These are phyloP conservation scores for Daldinia concentrica DNA, from an alignment of 495 filamentous ascomycete genomes.

Conservation along the genomic window DNA sequence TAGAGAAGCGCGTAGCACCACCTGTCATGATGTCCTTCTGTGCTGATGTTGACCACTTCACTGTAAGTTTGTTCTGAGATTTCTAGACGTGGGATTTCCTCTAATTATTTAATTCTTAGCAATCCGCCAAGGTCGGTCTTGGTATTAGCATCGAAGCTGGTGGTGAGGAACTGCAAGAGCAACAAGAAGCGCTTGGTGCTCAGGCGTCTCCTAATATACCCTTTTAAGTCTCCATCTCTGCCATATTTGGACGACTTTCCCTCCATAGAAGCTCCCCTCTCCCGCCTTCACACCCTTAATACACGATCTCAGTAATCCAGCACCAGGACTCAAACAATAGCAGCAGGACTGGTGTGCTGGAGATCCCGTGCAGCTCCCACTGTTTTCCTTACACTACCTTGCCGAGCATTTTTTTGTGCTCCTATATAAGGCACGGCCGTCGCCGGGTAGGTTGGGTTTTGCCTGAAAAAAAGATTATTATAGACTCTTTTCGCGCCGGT, in stretches of 20 bases:
- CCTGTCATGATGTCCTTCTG: slow-evolving; percentile 92
- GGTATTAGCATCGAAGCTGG: slow-evolving; percentile 93
- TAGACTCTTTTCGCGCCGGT: slow-evolving; percentile 40
- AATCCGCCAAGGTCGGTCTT: slow-evolving; percentile 92
- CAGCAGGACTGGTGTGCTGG: slow-evolving; percentile 17
- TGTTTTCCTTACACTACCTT: slow-evolving; percentile 36
- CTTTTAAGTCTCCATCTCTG: slow-evolving; percentile 55
- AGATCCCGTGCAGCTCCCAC: slow-evolving; percentile 24
- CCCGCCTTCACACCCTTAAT: slow-evolving; percentile 29
- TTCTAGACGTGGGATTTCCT: not conserved
- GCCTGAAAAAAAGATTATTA: slow-evolving; percentile 35
- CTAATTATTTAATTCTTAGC: slow-evolving; percentile 63
- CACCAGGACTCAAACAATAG: slow-evolving; percentile 8
- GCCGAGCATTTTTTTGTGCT: slow-evolving; percentile 30
- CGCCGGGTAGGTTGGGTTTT: slow-evolving; percentile 29
- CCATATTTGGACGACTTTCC: slow-evolving; percentile 37
- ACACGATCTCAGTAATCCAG: slow-evolving; percentile 20
- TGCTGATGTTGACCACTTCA: slow-evolving; percentile 95
- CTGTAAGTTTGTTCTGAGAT: slow-evolving; percentile 67
- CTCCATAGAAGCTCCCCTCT: slow-evolving; percentile 41
- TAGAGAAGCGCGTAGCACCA: slow-evolving; percentile 94
- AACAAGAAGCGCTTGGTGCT: slow-evolving; percentile 72
- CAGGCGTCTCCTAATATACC: slow-evolving; percentile 63
- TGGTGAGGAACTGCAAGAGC: slow-evolving; percentile 89
- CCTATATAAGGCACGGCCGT: slow-evolving; percentile 19